Evolutionary conservation across 495 filamentous ascomycete species (phyloP).

Genomic region (Penicillium angulare): DNA sequence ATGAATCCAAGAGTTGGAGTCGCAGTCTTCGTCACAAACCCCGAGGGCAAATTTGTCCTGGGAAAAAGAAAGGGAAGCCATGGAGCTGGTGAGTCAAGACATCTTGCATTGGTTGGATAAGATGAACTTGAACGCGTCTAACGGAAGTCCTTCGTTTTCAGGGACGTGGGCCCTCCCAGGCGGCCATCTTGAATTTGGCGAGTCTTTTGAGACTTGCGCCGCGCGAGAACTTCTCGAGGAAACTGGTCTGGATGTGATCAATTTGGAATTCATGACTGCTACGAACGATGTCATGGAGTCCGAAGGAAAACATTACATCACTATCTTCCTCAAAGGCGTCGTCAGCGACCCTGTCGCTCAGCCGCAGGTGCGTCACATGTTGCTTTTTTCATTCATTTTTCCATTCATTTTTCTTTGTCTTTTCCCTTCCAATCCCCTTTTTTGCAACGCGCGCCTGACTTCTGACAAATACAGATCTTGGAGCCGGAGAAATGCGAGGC

Average conservation of each 20-base stretch:
- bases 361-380: constrained; percentile 48
- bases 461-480: constrained; percentile 21
- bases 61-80: constrained; percentile 36
- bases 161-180: constrained; percentile 65
- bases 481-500: constrained; percentile 66
- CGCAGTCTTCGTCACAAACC: constrained; percentile 31
- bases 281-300: constrained; percentile 59
- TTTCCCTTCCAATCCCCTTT: not conserved
- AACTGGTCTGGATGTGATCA: constrained; percentile 54
- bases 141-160: not conserved
- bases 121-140: not conserved
- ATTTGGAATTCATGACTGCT: constrained; percentile 48
- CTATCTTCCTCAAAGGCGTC: constrained; percentile 55
- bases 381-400: constrained; percentile 18
- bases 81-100: constrained; percentile 29
- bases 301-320: constrained; percentile 62
- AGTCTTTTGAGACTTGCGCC: constrained; percentile 56
- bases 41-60: constrained; percentile 30
- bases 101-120: not conserved
- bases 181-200: constrained; percentile 67
- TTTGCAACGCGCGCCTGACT: not conserved
- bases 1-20: constrained; percentile 32
- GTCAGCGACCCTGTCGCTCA: constrained; percentile 38
- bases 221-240: constrained; percentile 66
- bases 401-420: too few species aligned